These are phyloP conservation scores for Paecilomyces dactylethromorphus DNA, from an alignment of 2,329 filamentous ascomycete species.

Conservation along the genomic window DNA sequence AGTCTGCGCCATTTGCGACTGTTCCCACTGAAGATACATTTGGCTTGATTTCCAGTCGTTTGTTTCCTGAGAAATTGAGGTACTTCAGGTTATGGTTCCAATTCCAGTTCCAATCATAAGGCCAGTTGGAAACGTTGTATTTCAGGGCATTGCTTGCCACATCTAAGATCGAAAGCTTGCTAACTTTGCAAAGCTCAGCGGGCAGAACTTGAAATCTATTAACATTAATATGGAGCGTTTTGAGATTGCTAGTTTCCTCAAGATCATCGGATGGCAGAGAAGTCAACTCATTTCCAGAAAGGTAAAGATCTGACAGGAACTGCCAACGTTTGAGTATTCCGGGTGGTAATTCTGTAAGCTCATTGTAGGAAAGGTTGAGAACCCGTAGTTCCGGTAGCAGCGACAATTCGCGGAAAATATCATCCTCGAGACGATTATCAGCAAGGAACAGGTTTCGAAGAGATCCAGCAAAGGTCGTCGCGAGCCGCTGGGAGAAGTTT, in stretches of 20 bases:
- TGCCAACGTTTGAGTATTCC: constrained; percentile 85
- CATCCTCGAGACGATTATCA: constrained; percentile 89
- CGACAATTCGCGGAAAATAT: constrained; percentile 87
- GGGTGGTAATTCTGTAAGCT: constrained; percentile 85
- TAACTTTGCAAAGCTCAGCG: constrained; percentile 88
- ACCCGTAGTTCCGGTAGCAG: constrained; percentile 76
- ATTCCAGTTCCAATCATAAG: constrained; percentile 99
- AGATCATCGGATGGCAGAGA: constrained; percentile 89
- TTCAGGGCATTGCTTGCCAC: constrained; percentile 93
- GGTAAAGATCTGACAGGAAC: constrained; percentile 81
- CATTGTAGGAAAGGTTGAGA: constrained; percentile 91
- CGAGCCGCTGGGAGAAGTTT: constrained; percentile 68
- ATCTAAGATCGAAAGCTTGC: constrained; percentile 84
- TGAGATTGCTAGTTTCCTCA: constrained; percentile 79
- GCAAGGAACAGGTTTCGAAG: constrained; percentile 80
- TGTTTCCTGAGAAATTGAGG: constrained; percentile 94
- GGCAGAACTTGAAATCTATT: constrained; percentile 97
- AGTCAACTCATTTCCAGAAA: constrained; percentile 91
- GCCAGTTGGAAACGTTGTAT: constrained; percentile 98
- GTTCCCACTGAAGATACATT: constrained; percentile 51
- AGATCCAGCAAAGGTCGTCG: constrained; percentile 82
- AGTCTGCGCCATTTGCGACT: constrained; percentile 50
- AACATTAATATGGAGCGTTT: constrained; percentile 89
- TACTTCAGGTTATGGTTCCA: constrained; percentile 93
- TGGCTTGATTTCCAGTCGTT: constrained; percentile 81